Conservation (phyloP, 2,329 filamentous ascomycete species). For the Colletotrichum incanum region DNA sequence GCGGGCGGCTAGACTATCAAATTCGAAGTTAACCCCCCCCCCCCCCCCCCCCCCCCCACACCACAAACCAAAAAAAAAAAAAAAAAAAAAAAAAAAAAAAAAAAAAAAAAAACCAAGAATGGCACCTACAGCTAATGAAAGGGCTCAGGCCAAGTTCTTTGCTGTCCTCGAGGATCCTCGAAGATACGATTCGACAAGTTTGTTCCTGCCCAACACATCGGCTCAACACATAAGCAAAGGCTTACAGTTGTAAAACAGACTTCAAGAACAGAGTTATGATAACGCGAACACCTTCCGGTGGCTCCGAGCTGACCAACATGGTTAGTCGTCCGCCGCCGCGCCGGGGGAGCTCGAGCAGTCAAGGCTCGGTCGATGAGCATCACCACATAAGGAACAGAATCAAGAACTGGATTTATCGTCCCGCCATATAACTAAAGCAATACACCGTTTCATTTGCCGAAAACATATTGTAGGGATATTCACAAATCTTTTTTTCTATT, state of each 20-base stretch:
- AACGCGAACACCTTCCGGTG: slow-evolving; percentile 34
- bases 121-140: slow-evolving; percentile 30
- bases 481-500: no score
- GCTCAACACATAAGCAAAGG: not conserved
- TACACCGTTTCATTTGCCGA: not conserved
- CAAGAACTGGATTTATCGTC: slow-evolving; percentile 35
- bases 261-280: slow-evolving; percentile 36
- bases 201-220: not conserved
- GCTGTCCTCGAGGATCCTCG: slow-evolving; percentile 34
- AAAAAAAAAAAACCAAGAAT: no score
- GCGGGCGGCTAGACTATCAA: no score
- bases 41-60: no score
- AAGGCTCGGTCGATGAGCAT: slow-evolving; percentile 24
- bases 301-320: slow-evolving; percentile 34
- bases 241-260: slow-evolving; percentile 2
- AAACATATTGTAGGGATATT: not conserved
- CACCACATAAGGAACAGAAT: slow-evolving; percentile 24
- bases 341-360: slow-evolving; percentile 32
- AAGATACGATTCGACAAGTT: slow-evolving; percentile 33
- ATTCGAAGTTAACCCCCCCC: no score
- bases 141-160: slow-evolving; percentile 38
- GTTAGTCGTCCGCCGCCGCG: slow-evolving; percentile 20
- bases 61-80: no score
- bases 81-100: no score
- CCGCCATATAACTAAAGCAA: not conserved